Conservation (phyloP, 2,329 filamentous ascomycete genomes). For the Fusarium mundagurra region DNA sequence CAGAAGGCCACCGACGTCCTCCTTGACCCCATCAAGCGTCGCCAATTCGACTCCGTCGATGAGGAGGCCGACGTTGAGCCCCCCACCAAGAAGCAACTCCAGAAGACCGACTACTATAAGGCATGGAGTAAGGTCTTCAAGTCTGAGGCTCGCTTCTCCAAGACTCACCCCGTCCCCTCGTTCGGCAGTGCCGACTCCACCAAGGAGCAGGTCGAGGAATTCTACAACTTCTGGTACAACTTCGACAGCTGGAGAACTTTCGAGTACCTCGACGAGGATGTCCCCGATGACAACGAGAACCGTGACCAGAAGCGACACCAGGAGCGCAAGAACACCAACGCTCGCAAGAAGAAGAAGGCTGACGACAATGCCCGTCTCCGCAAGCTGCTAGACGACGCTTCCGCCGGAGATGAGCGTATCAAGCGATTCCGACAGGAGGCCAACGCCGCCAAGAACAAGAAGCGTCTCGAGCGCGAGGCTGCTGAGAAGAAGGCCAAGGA, state of each 20-base stretch:
- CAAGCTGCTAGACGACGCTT: constrained; percentile 86
- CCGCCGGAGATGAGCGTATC: constrained; percentile 90
- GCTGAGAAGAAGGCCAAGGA: constrained; percentile 88
- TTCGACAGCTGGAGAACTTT: constrained; percentile 98
- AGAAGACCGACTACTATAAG: constrained; percentile 94
- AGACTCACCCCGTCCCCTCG: constrained; percentile 84
- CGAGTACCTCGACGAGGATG: constrained; percentile 98
- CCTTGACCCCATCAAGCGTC: constrained; percentile 88
- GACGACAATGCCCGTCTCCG: constrained; percentile 94
- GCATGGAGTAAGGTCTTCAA: constrained; percentile 92
- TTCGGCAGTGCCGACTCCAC: constrained; percentile 86
- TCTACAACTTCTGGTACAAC: constrained; percentile 99
- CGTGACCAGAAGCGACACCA: constrained; percentile 98
- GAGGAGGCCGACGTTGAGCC: constrained; percentile 92
- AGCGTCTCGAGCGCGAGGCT: constrained; percentile 87
- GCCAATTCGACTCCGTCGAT: constrained; percentile 97
- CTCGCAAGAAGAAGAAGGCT: constrained; percentile 99
- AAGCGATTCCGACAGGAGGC: constrained; percentile 95
- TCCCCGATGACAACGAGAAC: constrained; percentile 98
- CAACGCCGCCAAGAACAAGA: constrained; percentile 96
- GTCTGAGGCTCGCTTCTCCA: constrained; percentile 92
- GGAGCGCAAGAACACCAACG: constrained; percentile 97
- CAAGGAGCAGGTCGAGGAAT: constrained; percentile 90
- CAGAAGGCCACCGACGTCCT: constrained; percentile 97
- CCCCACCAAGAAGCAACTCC: constrained; percentile 88